Base-by-base conservation (phyloP, 2,329 filamentous ascomycete species). In the Aspergillus sp. region DNA sequence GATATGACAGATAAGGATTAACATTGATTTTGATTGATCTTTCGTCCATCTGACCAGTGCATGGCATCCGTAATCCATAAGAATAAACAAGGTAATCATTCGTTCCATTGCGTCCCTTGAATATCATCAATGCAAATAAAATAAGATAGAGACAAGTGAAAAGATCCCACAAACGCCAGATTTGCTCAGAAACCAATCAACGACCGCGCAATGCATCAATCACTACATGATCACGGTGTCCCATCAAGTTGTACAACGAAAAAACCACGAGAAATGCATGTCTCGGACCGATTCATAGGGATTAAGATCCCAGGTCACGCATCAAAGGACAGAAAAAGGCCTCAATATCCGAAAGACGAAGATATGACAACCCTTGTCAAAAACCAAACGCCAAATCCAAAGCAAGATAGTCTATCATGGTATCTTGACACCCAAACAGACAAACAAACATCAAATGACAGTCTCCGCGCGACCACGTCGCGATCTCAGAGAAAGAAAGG, bases 401-500 rank as follows among this genome's bases (percentile, higher is more conserved):
- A 58, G 56, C 54, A 65, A 56, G 52, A 61, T 67, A 60, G 61
- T 75, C 71, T 75, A 75, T 73, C 71, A 61, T 74, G 72, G 71
- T 74, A 75, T 75, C 72, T 71, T 64, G 57, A 64, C 50, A 58
- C 49, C 46, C 36, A 42, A 42, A n/a, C 36, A 42, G 36, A 42
- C 36, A 42, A 42, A 42, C n/a, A 42, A 42, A 42, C n/a, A 42
- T 53, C 57, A 59, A 60, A 52, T 51, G 49, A 51, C 22, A 54
- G 32, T 14, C 6, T 29, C 55, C 7, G 52, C 5, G 11, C 20
- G 36, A n/a, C 36, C 36, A 42, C 36, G 39, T 32, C 12, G 39
- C 52, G 52, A 36, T 36, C 49, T 24, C 22, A 24, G 60, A 51
- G 46, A 57, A 60, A 60, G 42, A 57, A 52, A 47, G 22, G 51